Conservation (phyloP, 345 rosid species). For the Trapa incisa region DNA sequence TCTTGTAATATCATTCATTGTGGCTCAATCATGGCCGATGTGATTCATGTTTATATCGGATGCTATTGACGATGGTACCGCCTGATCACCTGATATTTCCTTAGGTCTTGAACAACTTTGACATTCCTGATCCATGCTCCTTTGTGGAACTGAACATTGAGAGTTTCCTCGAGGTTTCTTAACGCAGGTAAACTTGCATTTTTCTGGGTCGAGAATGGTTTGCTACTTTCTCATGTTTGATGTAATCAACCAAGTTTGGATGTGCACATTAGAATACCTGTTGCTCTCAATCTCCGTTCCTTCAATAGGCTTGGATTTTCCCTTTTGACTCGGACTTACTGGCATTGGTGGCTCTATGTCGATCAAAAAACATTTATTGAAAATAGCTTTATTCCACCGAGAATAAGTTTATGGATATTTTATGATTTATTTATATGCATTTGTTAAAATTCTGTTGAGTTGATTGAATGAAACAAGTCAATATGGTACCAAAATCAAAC, state of each 20-base stretch:
- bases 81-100: background rate
- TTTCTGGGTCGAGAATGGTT: background rate
- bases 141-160: constrained; percentile 60
- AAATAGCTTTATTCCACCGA: too few species aligned
- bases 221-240: background rate
- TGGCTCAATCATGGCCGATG: background rate
- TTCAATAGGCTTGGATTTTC: too few species aligned
- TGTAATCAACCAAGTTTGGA: background rate
- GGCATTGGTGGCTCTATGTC: too few species aligned
- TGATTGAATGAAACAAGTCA: too few species aligned
- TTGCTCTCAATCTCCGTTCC: too few species aligned
- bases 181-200: background rate
- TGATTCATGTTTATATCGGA: background rate
- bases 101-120: constrained; percentile 73
- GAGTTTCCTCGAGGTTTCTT: constrained; percentile 9
- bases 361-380: too few species aligned
- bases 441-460: too few species aligned
- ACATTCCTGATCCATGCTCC: constrained; percentile 70
- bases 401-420: too few species aligned
- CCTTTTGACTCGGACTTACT: too few species aligned
- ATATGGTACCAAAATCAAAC: too few species aligned
- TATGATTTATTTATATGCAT: too few species aligned
- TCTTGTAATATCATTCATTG: background rate
- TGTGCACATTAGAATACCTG: background rate
- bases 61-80: background rate